Conservation (phyloP, 2,329 filamentous ascomycete genomes). For the Penicillium palitans region DNA sequence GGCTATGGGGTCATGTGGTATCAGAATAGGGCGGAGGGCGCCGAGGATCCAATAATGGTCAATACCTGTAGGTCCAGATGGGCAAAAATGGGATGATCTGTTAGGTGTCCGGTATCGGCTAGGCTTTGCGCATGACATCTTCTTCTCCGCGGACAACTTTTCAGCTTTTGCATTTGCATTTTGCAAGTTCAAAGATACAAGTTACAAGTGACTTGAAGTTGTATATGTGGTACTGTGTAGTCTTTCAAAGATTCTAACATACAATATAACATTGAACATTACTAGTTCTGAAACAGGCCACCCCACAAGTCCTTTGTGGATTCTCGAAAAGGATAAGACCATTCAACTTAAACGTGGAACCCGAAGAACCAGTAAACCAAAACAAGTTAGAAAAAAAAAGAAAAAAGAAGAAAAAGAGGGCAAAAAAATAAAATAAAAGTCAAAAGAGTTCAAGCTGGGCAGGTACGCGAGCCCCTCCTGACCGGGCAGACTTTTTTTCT, state of each 20-base stretch:
- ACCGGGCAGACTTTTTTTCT: conserved; percentile 27
- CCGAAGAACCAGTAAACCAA: conserved; percentile 12
- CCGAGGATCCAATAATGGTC: neutral
- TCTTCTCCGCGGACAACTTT: neutral
- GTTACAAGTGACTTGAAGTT: too few species aligned
- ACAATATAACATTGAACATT: too few species aligned
- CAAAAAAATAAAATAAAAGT: conserved; percentile 18
- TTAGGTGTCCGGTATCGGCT: neutral
- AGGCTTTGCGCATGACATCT: neutral
- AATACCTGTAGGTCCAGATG: neutral
- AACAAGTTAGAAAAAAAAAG: conserved; percentile 12
- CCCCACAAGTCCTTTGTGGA: neutral
- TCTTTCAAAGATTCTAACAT: too few species aligned
- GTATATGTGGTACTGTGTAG: too few species aligned
- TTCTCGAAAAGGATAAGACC: conserved; percentile 8
- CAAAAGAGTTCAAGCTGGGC: conserved; percentile 9
- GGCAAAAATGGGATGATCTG: neutral
- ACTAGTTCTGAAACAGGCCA: neutral
- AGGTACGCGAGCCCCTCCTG: conserved; percentile 17
- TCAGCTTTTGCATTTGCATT: neutral
- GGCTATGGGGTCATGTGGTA: neutral
- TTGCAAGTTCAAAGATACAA: neutral
- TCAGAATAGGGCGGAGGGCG: neutral
- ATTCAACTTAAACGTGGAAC: conserved; percentile 15
- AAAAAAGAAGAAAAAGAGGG: conserved; percentile 10